Conservation (phyloP, 306 rosid genomes). For the Lathyrus tuberosus region DNA sequence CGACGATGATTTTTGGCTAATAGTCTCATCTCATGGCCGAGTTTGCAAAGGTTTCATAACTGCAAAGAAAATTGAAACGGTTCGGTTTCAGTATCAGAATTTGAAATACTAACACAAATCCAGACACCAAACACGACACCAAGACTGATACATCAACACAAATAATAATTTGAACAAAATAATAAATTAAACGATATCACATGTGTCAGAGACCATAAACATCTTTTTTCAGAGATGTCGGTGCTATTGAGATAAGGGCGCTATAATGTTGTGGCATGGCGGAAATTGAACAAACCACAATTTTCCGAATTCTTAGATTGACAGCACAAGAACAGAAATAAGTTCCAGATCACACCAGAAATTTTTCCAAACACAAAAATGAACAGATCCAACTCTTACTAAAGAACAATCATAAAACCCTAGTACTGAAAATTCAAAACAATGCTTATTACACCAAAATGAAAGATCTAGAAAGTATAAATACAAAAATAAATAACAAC, state of each 20-base stretch:
- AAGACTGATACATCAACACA: no score
- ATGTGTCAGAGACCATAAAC: no score
- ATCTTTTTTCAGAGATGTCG: no score
- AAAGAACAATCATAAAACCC: background rate
- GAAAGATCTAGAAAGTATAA: no score
- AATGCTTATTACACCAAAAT: no score
- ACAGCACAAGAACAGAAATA: background rate
- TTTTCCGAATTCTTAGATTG: background rate
- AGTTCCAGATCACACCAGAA: background rate
- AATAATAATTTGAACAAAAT: no score
- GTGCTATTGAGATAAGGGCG: no score
- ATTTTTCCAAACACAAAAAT: slow-evolving; percentile 7
- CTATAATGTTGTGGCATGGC: background rate
- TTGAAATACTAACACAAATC: background rate
- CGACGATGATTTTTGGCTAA: slow-evolving; percentile 1
- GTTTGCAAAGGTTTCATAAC: slow-evolving; percentile 18
- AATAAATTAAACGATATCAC: no score
- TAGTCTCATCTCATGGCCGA: slow-evolving; percentile 10
- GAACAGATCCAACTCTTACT: background rate
- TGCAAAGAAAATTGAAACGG: no score
- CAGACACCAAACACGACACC: no score
- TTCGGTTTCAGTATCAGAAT: background rate
- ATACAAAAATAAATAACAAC: no score
- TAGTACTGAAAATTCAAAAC: no score
- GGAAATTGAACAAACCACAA: background rate